Evolutionary conservation across 106 monocot genomes (phyloP).

Genomic region (Apostasia ramifera): DNA sequence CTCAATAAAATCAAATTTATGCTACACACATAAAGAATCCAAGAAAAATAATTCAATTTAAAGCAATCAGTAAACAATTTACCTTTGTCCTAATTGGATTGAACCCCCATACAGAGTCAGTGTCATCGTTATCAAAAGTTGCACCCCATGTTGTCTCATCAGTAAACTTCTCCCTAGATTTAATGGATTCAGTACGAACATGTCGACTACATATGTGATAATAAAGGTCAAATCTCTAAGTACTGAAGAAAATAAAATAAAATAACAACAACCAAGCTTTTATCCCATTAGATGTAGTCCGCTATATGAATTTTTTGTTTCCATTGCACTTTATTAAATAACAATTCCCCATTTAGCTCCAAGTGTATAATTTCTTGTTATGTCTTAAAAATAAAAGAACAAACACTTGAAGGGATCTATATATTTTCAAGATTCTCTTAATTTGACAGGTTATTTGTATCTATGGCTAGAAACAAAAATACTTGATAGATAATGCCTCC

Average conservation of each 20-base stretch:
- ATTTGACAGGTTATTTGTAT: no score
- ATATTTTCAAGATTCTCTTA: no score
- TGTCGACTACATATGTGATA: constrained; percentile 40
- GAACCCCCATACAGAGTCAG: constrained; percentile 86
- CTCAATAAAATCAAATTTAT: no score
- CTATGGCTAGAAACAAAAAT: no score
- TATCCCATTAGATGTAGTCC: no score
- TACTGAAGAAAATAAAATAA: neutral
- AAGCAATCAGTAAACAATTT: neutral
- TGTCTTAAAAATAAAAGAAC: neutral
- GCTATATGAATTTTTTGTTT: no score
- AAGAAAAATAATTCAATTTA: no score
- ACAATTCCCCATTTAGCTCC: neutral
- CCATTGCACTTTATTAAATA: no score
- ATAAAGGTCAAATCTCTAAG: neutral
- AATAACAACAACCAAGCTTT: neutral
- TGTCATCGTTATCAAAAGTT: constrained; percentile 75
- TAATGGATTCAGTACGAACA: constrained; percentile 61
- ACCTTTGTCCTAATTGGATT: constrained; percentile 39
- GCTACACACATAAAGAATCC: no score
- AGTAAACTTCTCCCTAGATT: constrained; percentile 52
- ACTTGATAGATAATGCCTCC: no score
- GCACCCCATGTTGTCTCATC: constrained; percentile 68
- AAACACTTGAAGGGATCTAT: neutral
- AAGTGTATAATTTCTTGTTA: neutral